Evolutionary conservation across 345 rosid genomes (phyloP), one percentile per base, ranked within the genome.

Genomic region (Salix viminalis): DNA sequence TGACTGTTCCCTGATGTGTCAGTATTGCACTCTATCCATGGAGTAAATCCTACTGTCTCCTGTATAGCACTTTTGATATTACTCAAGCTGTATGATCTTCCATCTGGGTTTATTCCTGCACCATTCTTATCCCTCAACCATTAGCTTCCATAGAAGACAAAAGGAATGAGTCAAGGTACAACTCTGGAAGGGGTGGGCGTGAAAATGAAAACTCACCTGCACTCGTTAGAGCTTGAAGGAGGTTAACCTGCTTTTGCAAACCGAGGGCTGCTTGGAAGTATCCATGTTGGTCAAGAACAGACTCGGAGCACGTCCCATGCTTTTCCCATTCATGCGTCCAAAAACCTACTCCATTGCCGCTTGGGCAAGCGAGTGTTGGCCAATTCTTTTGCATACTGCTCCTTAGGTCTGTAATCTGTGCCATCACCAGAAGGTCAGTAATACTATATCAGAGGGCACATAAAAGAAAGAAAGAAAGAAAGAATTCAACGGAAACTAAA

Each of bases 321-420:
- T 96, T 96, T 44, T 89, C 91, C 99, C 99, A 96, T 77, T 96
- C 98, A 56, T 92, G 99, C 7, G 91, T 71, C 99, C 99, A 96
- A 24, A 96, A 96, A 1, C 72, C 48, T 13, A 80, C 71, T 16
- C 96, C 94, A 44, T 78, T 72, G 61, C 84, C 76, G 72, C 94
- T 91, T 1, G 99, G 98, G 61, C 99, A 96, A 21, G 97, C 84
- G 34, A 96, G 84, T 16, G 99, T 82, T 18, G 98, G 97, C 98
- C 99, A 96, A 54, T 80, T 82, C 85, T 32, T 81, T 81, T 77
- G 79, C 96, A 96, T 87, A n/a, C 84, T 85, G 19, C 73, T 79
- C 16, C 60, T 67, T 2, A 96, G 82, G 79, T 92, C 94, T 6
- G 90, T 78, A 65, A 93, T 80, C 95, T 92, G 60, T 9, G 60